Base-by-base conservation (phyloP, 2,329 filamentous ascomycete genomes). In the Pseudogymnoascus sp. region DNA sequence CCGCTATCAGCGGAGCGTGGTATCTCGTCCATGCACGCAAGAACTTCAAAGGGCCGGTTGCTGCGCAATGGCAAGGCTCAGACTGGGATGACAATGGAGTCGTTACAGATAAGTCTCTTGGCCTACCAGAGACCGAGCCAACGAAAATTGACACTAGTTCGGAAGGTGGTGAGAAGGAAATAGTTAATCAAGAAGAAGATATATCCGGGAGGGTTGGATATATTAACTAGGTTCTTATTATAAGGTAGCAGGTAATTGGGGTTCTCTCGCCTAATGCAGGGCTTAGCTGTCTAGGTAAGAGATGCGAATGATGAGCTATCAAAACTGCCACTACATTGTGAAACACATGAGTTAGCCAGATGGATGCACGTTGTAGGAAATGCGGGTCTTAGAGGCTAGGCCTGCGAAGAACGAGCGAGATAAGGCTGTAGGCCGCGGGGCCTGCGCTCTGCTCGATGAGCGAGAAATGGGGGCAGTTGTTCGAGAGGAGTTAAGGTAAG, bases 11-110 rank as follows among this genome's bases (percentile, higher is more conserved):
- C 61, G 73, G 86, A 10, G 67, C 77, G 3, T 89, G 86, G 86
- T 89, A 89, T 73, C 79, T 87, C 67, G 78, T 78, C 1, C 83
- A 85, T 70, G 86, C 85, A 6, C 77, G 85, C 61, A 86, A 85
- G 75, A 81, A 84, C 67, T 89, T 89, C 69, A 85, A 78, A 3
- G 86, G 86, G 0, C 86, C 86, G 3, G 39, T 43, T 43, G 16
- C 39, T 43, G 2, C 39, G 39, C 39, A 43, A 43, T 43, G 39
- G 39, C 39, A 43, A 21, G 39, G 39, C 39, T 43, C 39, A 21
- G 39, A 43, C 39, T 21, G 8, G 39, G 39, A 43, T 43, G 39
- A 43, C 39, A 43, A 43, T 21, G 16, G 39, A 19, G 39, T 43
- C 16, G 39, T 19, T 43, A 19, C 39, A 21, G 16, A 13, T 43